Base-by-base conservation (phyloP, 177 flowering plant species). In the Tripterygium wilfordii region DNA sequence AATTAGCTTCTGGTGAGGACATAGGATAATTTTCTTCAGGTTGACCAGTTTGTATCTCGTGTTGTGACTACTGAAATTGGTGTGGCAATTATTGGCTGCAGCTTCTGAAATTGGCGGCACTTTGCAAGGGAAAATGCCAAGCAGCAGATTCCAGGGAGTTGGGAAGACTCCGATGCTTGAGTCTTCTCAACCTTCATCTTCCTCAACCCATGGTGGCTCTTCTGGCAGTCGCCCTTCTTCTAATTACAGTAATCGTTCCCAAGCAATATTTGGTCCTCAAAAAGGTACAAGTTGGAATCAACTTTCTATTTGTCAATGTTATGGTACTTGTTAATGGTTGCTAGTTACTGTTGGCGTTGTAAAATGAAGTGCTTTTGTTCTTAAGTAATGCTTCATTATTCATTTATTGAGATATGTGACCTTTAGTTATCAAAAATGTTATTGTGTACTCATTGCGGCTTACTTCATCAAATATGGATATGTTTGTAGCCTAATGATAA, bases 181-280 rank as follows among this genome's bases (percentile, higher is more conserved):
- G 38, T 33, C 77, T 23, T 43, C 63, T 19, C 74, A 57, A 28
- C 45, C 67, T 28, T 56, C 66, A 25, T 56, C 75, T 42, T 2
- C 66, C 10, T 48, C 76, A 49, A 33, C 53, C 18, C 76, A 59
- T 49, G 62, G 54, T 45, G 66, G 67, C 23, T 53, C 71, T 55
- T 49, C 75, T 3, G 43, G 25, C 42, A 75, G 77, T 57, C 67
- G 90, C 61, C 86, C 87, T 43, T 71, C 88, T 12, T 83, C 95
- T 36, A 83, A 82, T 58, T 82, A 86, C 58, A 68, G 67, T 63
- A 74, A 47, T 51, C 71, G 82, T 15, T 52, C 85, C 6, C 80
- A 74, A 35, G 86, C 75, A 51, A 64, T 60, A 50, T 32, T 58
- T 44, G 89, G 82, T 30, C 48, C 77, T 42, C 89, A 72, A 49